Conservation (phyloP, 371 early-diverging fungal species). For the Haplosporangium sp. region DNA sequence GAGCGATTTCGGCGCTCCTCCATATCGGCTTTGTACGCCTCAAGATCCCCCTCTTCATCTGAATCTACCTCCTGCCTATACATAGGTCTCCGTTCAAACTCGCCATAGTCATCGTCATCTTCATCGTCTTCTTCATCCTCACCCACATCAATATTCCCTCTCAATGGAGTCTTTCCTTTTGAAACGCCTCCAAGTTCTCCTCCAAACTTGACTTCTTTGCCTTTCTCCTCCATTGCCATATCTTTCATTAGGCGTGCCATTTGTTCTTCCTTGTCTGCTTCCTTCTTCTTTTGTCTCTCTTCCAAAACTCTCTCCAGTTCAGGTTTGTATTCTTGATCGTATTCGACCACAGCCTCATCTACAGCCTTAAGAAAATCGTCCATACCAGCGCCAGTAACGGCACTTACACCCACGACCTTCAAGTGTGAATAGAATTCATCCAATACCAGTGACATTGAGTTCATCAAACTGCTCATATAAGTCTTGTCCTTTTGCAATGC, state of each 20-base stretch:
- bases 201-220: slow-evolving; percentile 12
- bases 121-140: slow-evolving; percentile 21
- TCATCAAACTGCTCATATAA: slow-evolving; percentile 94
- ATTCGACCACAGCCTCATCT: slow-evolving; percentile 87
- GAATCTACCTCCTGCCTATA: slow-evolving; percentile 29
- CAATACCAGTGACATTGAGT: slow-evolving; percentile 95
- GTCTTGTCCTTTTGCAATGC: slow-evolving; percentile 80
- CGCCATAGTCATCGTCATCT: slow-evolving; percentile 20
- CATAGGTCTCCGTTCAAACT: slow-evolving; percentile 24
- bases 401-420: slow-evolving; percentile 90
- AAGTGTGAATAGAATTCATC: slow-evolving; percentile 98
- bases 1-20: slow-evolving; percentile 21
- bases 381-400: slow-evolving; percentile 96
- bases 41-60: slow-evolving; percentile 18
- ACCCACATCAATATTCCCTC: slow-evolving; percentile 1
- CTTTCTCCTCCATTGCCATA: slow-evolving; percentile 33
- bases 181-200: slow-evolving; percentile 2
- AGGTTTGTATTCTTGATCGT: slow-evolving; percentile 63
- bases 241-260: slow-evolving; percentile 49
- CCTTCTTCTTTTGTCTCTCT: slow-evolving; percentile 39
- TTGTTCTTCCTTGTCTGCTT: slow-evolving; percentile 51
- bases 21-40: slow-evolving; percentile 19
- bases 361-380: slow-evolving; percentile 92
- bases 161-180: slow-evolving; percentile 8
- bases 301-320: slow-evolving; percentile 41